Percentiles rank a stretch among this genome's conserved stretches.
These are phyloP conservation scores for Lentinula raphanica DNA, from an alignment of 768 basidiomycete species.

Conservation along the genomic window DNA sequence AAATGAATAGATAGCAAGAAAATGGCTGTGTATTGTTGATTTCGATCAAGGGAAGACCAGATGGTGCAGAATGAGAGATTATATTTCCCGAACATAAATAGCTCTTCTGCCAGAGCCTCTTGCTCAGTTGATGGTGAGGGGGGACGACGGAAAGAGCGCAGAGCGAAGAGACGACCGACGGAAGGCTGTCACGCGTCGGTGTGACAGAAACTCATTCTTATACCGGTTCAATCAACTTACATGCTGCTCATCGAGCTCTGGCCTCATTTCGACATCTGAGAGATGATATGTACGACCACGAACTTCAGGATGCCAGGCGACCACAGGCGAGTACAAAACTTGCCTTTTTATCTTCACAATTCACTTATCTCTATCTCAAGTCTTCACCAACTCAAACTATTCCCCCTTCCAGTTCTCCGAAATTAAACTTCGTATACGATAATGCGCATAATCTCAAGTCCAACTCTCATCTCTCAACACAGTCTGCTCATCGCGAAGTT, in stretches of 20 bases:
- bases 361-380: not conserved
- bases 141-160: not conserved
- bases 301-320: not conserved
- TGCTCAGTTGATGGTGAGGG: not conserved
- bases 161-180: not conserved
- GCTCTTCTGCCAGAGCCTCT: not conserved
- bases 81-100: not conserved
- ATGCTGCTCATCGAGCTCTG: not conserved
- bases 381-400: not conserved
- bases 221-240: not conserved
- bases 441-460: not conserved
- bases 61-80: not conserved
- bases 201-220: not conserved
- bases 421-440: not conserved
- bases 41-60: not conserved
- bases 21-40: not conserved
- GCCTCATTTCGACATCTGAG: not conserved
- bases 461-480: not conserved
- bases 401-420: not conserved
- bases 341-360: not conserved
- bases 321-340: not conserved
- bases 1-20: too few species aligned
- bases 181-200: not conserved
- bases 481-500: not conserved
- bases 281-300: not conserved